Base-by-base conservation (phyloP, 768 basidiomycete genomes). In the Tulasnella sp. region DNA sequence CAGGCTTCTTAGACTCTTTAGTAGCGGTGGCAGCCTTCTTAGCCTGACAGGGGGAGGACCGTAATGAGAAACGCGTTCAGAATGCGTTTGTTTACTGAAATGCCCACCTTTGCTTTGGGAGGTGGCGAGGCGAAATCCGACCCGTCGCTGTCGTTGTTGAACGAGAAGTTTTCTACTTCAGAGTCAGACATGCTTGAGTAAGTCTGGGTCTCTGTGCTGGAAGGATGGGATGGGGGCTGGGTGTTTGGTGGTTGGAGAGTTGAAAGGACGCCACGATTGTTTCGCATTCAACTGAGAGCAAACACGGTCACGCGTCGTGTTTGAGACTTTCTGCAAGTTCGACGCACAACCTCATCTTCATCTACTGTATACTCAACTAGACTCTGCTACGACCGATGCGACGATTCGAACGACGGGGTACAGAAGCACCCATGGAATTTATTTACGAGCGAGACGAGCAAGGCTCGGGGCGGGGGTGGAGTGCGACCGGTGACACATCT, bases 391-490 rank as follows among this genome's bases (percentile, higher is more conserved):
- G 35, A 61, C 57, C 10, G n/a, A 76, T 76, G 75, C 51, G 75
- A 76, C 75, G 51, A 61, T 76, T 4, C 26, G 79, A 79, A 46
- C 42, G 44, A 76, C 88, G 91, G 81, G 92, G 91, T 16, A 92
- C 86, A 72, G 94, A 94, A 82, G 92, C 91, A 3, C 94, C 94
- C 5, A 95, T 95, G 94, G 93, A 95, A 84, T 95, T 90, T 84
- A 90, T 94, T 89, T 20, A 88, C 83, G 79, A 86, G 82, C 76
- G 83, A 84, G 48, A 84, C 86, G 77, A 89, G 86, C 82, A 89
- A 91, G 2, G 88, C 87, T 2, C 93, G 92, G 92, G 88, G 29
- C 73, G 90, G 35, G 88, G 90, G 44, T 86, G 87, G 82, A 93
- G 93, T 88, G 90, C 92, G 93, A 86, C 82, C 89, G 85, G 29